These are phyloP conservation scores for Lodderomyces margitis DNA, from an alignment of 1,139 yeast genomes.

Conservation along the genomic window DNA sequence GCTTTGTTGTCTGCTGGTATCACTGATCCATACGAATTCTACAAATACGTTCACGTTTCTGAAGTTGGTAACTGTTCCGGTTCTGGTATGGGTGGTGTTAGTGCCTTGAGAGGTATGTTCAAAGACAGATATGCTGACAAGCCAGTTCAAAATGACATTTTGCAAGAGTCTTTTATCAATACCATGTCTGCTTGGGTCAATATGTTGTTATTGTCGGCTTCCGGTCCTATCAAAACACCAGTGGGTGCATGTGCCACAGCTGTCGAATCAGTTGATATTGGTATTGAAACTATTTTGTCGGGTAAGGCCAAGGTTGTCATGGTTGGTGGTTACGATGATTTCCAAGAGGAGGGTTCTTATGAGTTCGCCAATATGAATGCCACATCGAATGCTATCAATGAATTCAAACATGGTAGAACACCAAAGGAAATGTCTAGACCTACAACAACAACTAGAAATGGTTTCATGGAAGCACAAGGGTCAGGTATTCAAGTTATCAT, in stretches of 20 bases:
- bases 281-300: slow-evolving; percentile 86
- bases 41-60: slow-evolving; percentile 95
- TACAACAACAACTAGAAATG: slow-evolving; percentile 90
- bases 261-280: slow-evolving; percentile 93
- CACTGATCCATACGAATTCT: slow-evolving; percentile 97
- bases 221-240: slow-evolving; percentile 98
- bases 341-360: slow-evolving; percentile 98
- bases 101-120: slow-evolving; percentile 97
- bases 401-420: slow-evolving; percentile 93
- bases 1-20: slow-evolving; percentile 92
- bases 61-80: slow-evolving; percentile 99
- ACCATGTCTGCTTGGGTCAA: slow-evolving; percentile 99
- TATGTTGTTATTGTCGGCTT: slow-evolving; percentile 94
- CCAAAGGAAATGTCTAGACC: slow-evolving; percentile 99
- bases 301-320: slow-evolving; percentile 95
- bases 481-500: slow-evolving; percentile 96
- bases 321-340: slow-evolving; percentile 99
- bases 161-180: slow-evolving; percentile 97
- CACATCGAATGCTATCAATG: slow-evolving; percentile 84
- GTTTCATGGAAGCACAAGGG: slow-evolving; percentile 99
- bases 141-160: slow-evolving; percentile 94
- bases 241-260: slow-evolving; percentile 99
- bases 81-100: slow-evolving; percentile 99
- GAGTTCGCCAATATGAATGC: slow-evolving; percentile 99
- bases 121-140: slow-evolving; percentile 87